Base-by-base conservation (phyloP, 2,329 filamentous ascomycete species). In the Calonectria ilicicola region DNA sequence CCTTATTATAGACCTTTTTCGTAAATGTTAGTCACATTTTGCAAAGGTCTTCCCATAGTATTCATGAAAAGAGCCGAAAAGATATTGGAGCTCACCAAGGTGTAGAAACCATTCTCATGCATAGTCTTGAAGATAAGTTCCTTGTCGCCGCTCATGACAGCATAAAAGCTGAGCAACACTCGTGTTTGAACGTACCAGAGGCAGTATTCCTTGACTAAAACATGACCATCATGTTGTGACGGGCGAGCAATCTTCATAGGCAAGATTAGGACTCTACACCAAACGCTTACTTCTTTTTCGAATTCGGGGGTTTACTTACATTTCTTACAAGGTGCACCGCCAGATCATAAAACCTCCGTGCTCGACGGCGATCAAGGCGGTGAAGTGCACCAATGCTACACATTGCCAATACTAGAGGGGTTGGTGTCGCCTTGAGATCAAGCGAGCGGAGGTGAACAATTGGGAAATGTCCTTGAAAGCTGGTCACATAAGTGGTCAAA, bases 161-260 rank as follows among this genome's bases (percentile, higher is more conserved):
- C 64, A 21, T 70, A 75, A 47, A 72, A 70, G 10, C 60, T 69
- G 19, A 74, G 60, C n/a, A 75, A 66, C 12, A 72, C 3, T 40
- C 27, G 72, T 6, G 74, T 19, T 42, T 75, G 74, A 3, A 42
- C 72, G 5, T 65, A 47, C 74, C 74, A 75, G 19, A 75, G 53
- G 2, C 58, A 49, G 26, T 67, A 75, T 3, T 69, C 67, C 38
- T 40, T 49, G 10, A 49, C 46, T 3, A 49, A 21, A 27, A 21
- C 9, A 12, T 49, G 46, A 27, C 21, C 17, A 17, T 12, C 7
- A 15, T 6, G 14, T 12, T 49, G 21, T 14, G 23, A 19, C 3
- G 46, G 23, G 5, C 9, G 46, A 14, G 7, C 21, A 1, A 27
- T 7, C 46, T 49, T 27, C 5, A 27, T 3, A 27, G 12, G 21